phyloP scores from a whole-genome alignment of 75 land plant genomes.

The Selaginella tamariscina region DNA sequence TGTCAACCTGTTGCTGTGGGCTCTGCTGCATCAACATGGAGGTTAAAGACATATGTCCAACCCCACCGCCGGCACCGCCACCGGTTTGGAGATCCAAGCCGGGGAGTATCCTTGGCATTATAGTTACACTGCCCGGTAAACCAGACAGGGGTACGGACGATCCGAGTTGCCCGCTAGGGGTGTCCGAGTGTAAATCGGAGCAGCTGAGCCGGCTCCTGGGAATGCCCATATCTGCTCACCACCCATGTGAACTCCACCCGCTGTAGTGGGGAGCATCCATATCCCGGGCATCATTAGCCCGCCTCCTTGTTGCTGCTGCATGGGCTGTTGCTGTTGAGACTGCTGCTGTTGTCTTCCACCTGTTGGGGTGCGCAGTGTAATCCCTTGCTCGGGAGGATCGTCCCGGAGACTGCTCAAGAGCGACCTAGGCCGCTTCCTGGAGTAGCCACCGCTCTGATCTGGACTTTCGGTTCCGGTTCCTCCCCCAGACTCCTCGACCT shows the following conservation, averaged over 20 bases:
- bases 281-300: not conserved
- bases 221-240: not conserved
- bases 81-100: slow-evolving; percentile 4
- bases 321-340: not conserved
- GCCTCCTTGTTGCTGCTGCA: no score
- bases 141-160: no score
- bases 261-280: slow-evolving; percentile 4
- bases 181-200: not conserved
- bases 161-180: slow-evolving; percentile 2
- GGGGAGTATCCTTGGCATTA: not conserved
- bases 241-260: not conserved
- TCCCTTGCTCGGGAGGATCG: not conserved
- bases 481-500: not conserved
- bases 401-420: slow-evolving; percentile 4
- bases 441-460: not conserved
- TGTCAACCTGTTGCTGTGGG: not conserved
- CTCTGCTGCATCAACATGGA: slow-evolving; percentile 4
- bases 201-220: not conserved
- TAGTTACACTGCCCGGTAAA: not conserved
- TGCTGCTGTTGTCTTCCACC: not conserved
- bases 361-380: not conserved
- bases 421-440: not conserved
- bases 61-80: not conserved
- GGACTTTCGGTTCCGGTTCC: not conserved
- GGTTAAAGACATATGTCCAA: not conserved